Conservation (phyloP, 352 stramenopile genomes). For the Lagenidium sp. region DNA sequence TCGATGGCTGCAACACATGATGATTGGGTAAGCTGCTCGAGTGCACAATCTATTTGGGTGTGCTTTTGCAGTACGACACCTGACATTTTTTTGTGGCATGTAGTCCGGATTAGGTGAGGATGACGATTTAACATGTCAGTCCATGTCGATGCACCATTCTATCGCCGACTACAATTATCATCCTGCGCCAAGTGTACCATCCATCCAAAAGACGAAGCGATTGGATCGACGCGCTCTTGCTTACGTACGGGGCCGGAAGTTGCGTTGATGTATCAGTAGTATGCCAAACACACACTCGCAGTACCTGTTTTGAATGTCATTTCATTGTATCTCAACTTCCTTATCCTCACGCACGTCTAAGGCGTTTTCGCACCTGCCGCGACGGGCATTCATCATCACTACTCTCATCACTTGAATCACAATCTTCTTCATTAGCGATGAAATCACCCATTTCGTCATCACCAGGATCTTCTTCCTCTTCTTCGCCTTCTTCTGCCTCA, state of each 20-base stretch:
- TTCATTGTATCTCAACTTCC: not conserved
- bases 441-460: slow-evolving; percentile 26
- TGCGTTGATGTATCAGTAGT: slow-evolving; percentile 46
- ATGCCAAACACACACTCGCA: too few relatives aligned
- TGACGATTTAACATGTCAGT: slow-evolving; percentile 43
- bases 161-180: slow-evolving; percentile 76
- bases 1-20: slow-evolving; percentile 65
- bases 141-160: slow-evolving; percentile 49
- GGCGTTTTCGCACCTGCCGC: slow-evolving; percentile 8
- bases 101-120: too few relatives aligned
- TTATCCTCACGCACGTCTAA: slow-evolving; percentile 4
- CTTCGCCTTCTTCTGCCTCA: slow-evolving; percentile 63
- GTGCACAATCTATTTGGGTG: too few relatives aligned
- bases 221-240: slow-evolving; percentile 67
- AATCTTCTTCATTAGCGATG: slow-evolving; percentile 16
- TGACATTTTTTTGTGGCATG: too few relatives aligned
- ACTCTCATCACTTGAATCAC: slow-evolving; percentile 6
- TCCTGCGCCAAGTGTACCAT: slow-evolving; percentile 40
- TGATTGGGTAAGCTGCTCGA: slow-evolving; percentile 45
- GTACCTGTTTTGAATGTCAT: not conserved
- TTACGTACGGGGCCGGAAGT: slow-evolving; percentile 60
- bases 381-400: slow-evolving; percentile 1
- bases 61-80: too few relatives aligned
- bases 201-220: slow-evolving; percentile 73
- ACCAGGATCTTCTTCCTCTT: slow-evolving; percentile 24